Conservation (phyloP, 352 stramenopile species). For the Aphanomyces stellatus region DNA sequence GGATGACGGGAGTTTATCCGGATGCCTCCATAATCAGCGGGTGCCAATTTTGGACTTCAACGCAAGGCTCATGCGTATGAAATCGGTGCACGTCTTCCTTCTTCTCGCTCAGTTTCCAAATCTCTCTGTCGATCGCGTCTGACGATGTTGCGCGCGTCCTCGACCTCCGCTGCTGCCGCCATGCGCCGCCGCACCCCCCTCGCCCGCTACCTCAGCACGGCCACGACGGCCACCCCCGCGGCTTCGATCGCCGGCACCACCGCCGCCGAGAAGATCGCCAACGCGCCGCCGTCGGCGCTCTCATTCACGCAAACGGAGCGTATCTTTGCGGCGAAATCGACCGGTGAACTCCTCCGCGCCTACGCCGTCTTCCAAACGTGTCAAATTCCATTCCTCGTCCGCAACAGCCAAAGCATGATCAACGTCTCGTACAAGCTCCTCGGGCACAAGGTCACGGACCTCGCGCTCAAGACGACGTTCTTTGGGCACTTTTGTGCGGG, state of each 20-base stretch:
- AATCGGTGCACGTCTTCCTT: not conserved
- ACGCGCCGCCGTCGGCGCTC: conserved; percentile 14
- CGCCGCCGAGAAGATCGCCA: not conserved
- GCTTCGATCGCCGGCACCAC: not conserved
- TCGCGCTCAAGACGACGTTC: conserved; percentile 88
- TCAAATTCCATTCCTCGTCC: conserved; percentile 76
- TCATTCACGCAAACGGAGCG: conserved; percentile 73
- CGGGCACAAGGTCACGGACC: conserved; percentile 80
- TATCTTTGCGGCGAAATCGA: conserved; percentile 80
- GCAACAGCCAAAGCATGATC: conserved; percentile 82
- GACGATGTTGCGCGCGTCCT: not conserved
- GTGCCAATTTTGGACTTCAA: not conserved
- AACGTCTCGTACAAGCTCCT: conserved; percentile 71
- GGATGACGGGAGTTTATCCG: not conserved
- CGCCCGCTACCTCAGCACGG: not conserved
- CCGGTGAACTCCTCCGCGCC: conserved; percentile 74
- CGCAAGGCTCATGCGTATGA: not conserved
- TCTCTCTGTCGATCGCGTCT: too few relatives aligned
- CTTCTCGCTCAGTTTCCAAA: conserved; percentile 1
- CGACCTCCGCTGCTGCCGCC: not conserved
- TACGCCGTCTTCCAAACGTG: conserved; percentile 85
- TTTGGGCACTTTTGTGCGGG: conserved; percentile 97
- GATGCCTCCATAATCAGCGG: too few relatives aligned
- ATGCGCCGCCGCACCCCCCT: not conserved
- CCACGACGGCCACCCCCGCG: not conserved